Evolutionary conservation across 495 filamentous ascomycete genomes (phyloP), one percentile per base, ranked within the genome.

Genomic region (Oidiodendron maius): DNA sequence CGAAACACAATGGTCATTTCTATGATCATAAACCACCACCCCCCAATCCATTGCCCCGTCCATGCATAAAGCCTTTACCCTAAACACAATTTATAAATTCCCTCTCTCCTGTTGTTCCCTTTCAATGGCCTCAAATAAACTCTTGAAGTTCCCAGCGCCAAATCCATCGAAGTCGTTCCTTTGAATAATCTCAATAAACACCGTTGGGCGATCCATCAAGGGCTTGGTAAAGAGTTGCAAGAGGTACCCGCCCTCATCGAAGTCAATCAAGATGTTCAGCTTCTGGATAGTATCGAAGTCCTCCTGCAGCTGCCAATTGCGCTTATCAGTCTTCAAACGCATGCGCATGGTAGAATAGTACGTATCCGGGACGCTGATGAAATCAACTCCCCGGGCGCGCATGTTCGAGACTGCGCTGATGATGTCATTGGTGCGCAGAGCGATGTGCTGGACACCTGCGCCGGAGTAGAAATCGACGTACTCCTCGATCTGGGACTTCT

Each of bases 101-200:
- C 89, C 89, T 48, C 89, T 68, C 62, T 84, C 71, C 17, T 76
- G 87, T 69, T 95, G 91, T 61, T 95, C 89, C 16, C 88, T 64
- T 74, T 95, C 90, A 64, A 96, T 87, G 3, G 91, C 90, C 68
- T 95, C 89, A 58, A 95, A 95, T 53, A 95, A 55, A 44, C 81
- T 87, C 76, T 87, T 95, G 70, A 95, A 95, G 60, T 95, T 95
- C n/a, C 90, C 90, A 2, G 89, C 91, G 3, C 90, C 89, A 55
- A 96, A 95, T 0, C 91, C 91, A 9, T 80, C 75, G 64, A 96
- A 96, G 51, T 89, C 81, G 52, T 89, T 78, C 28, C 89, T 70
- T 65, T 95, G 86, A 57, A 96, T 95, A 51, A 96, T 90, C 75
- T 95, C 91, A 46, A 96, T 77, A 62, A 96, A 95, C 0, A 95